These are phyloP conservation scores for Aureobasidium sp. DNA, from an alignment of 2,329 filamentous ascomycete species.

Conservation along the genomic window DNA sequence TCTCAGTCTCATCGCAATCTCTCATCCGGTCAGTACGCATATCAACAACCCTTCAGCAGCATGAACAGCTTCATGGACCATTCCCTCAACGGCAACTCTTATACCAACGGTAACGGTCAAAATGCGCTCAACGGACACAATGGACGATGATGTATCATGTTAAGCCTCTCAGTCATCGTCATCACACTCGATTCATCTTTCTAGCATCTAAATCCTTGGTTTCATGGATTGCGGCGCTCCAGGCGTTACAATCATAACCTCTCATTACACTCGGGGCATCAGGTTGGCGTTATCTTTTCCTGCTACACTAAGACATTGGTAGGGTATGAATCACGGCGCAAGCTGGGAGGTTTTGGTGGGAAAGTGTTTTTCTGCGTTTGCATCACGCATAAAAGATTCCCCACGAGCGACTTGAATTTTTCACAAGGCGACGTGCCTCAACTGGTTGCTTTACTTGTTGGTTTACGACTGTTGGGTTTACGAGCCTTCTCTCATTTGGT, in stretches of 20 bases:
- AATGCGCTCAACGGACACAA: neutral
- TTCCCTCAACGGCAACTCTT: neutral
- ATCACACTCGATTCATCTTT: neutral
- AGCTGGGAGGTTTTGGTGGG: slow-evolving; percentile 9
- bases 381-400: slow-evolving; percentile 13
- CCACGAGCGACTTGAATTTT: slow-evolving; percentile 11
- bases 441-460: neutral
- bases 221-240: neutral
- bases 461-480: neutral
- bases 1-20: neutral
- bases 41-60: neutral
- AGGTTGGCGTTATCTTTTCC: slow-evolving; percentile 9
- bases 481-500: slow-evolving; percentile 4
- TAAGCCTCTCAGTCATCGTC: neutral
- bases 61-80: slow-evolving; percentile 10
- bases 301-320: slow-evolving; percentile 12
- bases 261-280: slow-evolving; percentile 8
- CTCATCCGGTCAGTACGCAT: neutral
- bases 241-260: slow-evolving; percentile 1
- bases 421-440: neutral
- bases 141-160: neutral
- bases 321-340: slow-evolving; percentile 11
- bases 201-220: slow-evolving; percentile 8
- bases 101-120: neutral
- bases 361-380: slow-evolving; percentile 8